Evolutionary conservation across 306 rosid species (phyloP).

Genomic region (Parietaria judaica): DNA sequence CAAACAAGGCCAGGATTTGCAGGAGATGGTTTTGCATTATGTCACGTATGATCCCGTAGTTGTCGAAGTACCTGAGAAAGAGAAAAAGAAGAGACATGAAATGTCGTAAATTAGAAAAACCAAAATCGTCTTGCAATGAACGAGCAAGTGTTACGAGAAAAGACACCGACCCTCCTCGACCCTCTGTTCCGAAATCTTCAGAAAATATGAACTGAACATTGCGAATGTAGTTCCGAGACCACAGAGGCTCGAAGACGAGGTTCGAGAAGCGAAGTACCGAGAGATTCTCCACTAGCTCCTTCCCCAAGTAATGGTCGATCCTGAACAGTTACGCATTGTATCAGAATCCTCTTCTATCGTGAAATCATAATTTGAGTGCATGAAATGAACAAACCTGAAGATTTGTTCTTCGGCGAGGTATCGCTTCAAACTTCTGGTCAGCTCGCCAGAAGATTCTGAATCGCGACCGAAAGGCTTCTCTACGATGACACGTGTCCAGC

Average conservation of each 20-base stretch:
- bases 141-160: background rate
- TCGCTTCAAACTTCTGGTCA: slow-evolving; percentile 66
- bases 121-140: background rate
- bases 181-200: slow-evolving; percentile 97
- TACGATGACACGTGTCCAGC: slow-evolving; percentile 96
- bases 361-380: background rate
- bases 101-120: background rate
- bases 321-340: slow-evolving; percentile 31
- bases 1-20: slow-evolving; percentile 88
- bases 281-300: slow-evolving; percentile 96
- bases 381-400: slow-evolving; percentile 51
- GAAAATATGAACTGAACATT: slow-evolving; percentile 93
- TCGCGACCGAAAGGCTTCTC: slow-evolving; percentile 98
- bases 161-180: slow-evolving; percentile 81
- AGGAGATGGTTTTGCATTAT: slow-evolving; percentile 98
- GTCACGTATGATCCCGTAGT: slow-evolving; percentile 90
- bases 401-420: slow-evolving; percentile 88
- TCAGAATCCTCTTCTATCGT: slow-evolving; percentile 17
- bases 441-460: slow-evolving; percentile 71
- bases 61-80: slow-evolving; percentile 62
- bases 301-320: slow-evolving; percentile 98
- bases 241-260: slow-evolving; percentile 88
- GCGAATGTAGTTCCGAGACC: slow-evolving; percentile 86
- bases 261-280: slow-evolving; percentile 97
- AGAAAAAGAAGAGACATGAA: slow-evolving; percentile 6